phyloP scores from a whole-genome alignment of 805 yeast species.

The Candida alai region DNA sequence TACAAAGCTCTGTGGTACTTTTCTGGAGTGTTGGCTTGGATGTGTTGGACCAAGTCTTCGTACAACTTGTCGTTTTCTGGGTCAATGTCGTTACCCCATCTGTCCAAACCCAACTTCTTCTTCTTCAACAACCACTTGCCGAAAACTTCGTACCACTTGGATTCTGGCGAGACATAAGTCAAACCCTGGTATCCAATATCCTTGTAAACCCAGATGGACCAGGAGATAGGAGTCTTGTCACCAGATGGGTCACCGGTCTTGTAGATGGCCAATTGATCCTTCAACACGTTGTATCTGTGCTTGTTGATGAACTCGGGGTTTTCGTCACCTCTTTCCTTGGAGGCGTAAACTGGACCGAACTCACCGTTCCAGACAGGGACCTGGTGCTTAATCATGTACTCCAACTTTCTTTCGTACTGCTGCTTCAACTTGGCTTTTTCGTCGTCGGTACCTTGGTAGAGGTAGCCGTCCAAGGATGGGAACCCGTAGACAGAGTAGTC shows the following conservation, averaged over 20 bases:
- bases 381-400: conserved; percentile 33
- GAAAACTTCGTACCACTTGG: conserved; percentile 40
- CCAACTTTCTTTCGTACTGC: conserved; percentile 43
- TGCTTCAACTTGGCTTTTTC: conserved; percentile 31
- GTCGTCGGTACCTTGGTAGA: conserved; percentile 32
- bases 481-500: conserved; percentile 46
- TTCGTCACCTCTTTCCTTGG: conserved; percentile 38
- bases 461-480: conserved; percentile 31
- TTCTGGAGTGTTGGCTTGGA: conserved; percentile 38
- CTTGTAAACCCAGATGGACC: conserved; percentile 54
- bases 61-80: conserved; percentile 36
- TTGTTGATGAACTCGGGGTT: conserved; percentile 34
- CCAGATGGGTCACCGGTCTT: conserved; percentile 46
- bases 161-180: conserved; percentile 42
- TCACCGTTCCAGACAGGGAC: conserved; percentile 56
- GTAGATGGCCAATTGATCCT: conserved; percentile 44
- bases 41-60: conserved; percentile 32
- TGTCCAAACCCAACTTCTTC: conserved; percentile 43
- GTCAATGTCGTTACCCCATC: conserved; percentile 48
- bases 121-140: conserved; percentile 42
- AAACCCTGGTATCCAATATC: conserved; percentile 52
- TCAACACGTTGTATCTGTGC: conserved; percentile 39
- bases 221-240: conserved; percentile 40
- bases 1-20: conserved; percentile 36
- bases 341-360: conserved; percentile 49